A percentile compares a stretch with the other conserved stretches of the same genome.
Conservation (phyloP, 768 basidiomycete species). For the Calocybe cyanea region DNA sequence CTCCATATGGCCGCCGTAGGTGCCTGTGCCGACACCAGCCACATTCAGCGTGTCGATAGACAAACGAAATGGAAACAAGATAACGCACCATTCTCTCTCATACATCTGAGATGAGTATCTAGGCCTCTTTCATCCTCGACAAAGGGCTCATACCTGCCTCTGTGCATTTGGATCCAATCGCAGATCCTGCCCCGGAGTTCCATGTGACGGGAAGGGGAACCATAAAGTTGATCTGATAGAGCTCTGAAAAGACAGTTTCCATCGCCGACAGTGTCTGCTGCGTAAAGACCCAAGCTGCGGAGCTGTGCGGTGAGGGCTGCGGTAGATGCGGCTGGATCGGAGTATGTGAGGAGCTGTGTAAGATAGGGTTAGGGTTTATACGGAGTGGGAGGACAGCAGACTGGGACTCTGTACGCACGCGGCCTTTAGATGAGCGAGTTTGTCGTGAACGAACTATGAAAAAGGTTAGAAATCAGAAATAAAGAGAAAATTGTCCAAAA, state of each 20-base stretch:
- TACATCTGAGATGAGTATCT: constrained; percentile 66
- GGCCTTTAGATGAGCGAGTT: constrained; percentile 34
- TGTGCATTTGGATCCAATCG: constrained; percentile 72
- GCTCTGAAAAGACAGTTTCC: constrained; percentile 95
- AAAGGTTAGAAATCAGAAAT: constrained; percentile 2
- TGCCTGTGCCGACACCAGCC: constrained; percentile 41
- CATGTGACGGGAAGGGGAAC: constrained; percentile 64
- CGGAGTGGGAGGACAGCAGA: constrained; percentile 17
- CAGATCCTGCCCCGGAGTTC: constrained; percentile 74
- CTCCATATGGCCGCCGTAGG: constrained; percentile 92
- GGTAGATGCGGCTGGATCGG: constrained; percentile 14
- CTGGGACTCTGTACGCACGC: constrained; percentile 33
- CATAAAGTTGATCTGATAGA: constrained; percentile 82
- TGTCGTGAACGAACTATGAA: constrained; percentile 33
- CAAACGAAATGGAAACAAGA: neutral
- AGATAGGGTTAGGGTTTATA: constrained; percentile 20
- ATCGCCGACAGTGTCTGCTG: constrained; percentile 83
- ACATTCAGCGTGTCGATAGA: too few relatives aligned
- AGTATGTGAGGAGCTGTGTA: constrained; percentile 24
- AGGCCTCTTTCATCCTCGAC: constrained; percentile 81
- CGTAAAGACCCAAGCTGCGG: constrained; percentile 75
- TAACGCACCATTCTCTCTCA: constrained; percentile 71
- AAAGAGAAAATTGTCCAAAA: too few relatives aligned
- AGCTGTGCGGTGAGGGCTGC: constrained; percentile 67
- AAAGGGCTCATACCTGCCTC: constrained; percentile 77